These are phyloP conservation scores for Hibiscus mutabilis DNA, from an alignment of 345 rosid genomes.

Conservation along the genomic window DNA sequence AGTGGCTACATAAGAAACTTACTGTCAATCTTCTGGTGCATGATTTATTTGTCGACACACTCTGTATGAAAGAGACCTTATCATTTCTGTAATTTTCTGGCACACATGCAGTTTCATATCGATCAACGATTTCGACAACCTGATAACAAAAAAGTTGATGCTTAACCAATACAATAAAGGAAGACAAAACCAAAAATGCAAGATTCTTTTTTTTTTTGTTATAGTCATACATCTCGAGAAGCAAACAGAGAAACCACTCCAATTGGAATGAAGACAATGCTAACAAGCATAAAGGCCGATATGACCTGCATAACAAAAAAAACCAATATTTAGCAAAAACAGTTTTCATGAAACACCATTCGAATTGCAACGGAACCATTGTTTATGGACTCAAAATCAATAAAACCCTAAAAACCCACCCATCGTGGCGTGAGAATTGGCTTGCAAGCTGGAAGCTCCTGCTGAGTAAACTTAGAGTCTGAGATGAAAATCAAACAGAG, in stretches of 20 bases:
- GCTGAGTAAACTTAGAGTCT: conserved; percentile 95
- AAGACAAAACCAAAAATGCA: conserved; percentile 2
- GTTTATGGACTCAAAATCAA: not conserved
- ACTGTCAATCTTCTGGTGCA: conserved; percentile 54
- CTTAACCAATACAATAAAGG: not conserved
- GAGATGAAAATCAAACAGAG: conserved; percentile 14
- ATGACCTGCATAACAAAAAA: conserved; percentile 54
- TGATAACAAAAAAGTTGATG: conserved; percentile 17
- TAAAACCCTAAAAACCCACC: conserved; percentile 37
- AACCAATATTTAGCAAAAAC: not conserved
- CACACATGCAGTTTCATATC: conserved; percentile 66
- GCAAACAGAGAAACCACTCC: conserved; percentile 89
- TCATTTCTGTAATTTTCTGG: conserved; percentile 40
- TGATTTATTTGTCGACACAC: conserved; percentile 24
- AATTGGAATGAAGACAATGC: conserved; percentile 88
- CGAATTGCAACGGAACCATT: not conserved
- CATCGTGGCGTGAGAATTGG: conserved; percentile 93
- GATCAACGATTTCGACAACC: conserved; percentile 89
- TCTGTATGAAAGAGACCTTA: conserved; percentile 63
- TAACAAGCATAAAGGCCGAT: conserved; percentile 76
- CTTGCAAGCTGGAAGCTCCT: conserved; percentile 98
- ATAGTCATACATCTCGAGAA: conserved; percentile 68
- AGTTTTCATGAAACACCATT: not conserved
- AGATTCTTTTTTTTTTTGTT: not conserved
- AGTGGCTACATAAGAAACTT: conserved; percentile 22